A percentile compares a stretch with the other conserved stretches of the same genome.
These are phyloP conservation scores for Schoenoplectus tabernaemontani DNA, from an alignment of 202 grass and related monocot species.

Conservation along the genomic window DNA sequence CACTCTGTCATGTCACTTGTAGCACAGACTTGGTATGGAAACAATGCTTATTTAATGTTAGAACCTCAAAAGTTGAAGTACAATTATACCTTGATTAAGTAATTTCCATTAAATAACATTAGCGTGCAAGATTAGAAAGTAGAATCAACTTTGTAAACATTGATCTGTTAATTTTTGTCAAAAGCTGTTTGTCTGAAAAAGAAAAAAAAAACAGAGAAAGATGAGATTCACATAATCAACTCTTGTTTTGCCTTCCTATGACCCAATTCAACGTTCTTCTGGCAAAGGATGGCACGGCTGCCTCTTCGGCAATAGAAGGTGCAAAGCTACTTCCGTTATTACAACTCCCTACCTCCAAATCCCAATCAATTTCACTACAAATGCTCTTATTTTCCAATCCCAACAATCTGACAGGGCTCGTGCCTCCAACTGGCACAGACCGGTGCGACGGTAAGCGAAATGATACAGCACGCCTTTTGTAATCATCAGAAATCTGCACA, in stretches of 20 bases:
- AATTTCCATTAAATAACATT: not conserved
- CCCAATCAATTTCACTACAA: slow-evolving; percentile 55
- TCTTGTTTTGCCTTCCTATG: slow-evolving; percentile 43
- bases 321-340: slow-evolving; percentile 27
- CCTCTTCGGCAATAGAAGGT: slow-evolving; percentile 43
- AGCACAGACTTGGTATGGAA: not conserved
- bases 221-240: not conserved
- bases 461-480: slow-evolving; percentile 53
- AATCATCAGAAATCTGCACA: slow-evolving; percentile 4
- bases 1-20: too few species aligned
- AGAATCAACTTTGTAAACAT: not conserved
- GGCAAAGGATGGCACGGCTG: slow-evolving; percentile 42
- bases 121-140: not conserved
- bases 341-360: slow-evolving; percentile 73
- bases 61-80: not conserved
- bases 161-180: not conserved
- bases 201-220: not conserved
- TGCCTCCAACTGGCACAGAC: slow-evolving; percentile 7
- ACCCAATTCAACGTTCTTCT: slow-evolving; percentile 83
- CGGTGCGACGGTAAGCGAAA: slow-evolving; percentile 60
- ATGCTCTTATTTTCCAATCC: slow-evolving; percentile 24
- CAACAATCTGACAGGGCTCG: slow-evolving; percentile 15
- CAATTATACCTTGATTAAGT: not conserved
- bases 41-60: not conserved
- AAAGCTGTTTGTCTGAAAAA: not conserved